Conservation (phyloP, 164 flowering plant genomes). For the Chimonanthus salicifolius region DNA sequence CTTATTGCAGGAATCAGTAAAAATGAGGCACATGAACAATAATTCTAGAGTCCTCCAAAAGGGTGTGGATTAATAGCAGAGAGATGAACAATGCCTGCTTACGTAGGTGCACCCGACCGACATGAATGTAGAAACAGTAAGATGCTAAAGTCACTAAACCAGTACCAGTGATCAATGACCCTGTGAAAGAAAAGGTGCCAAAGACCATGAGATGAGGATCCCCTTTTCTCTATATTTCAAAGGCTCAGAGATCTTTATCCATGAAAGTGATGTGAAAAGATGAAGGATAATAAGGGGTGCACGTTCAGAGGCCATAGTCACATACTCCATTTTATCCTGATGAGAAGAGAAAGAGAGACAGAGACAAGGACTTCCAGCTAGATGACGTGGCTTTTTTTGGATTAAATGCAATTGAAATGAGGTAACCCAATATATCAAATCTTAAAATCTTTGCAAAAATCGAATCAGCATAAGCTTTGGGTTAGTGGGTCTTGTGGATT, state of each 20-base stretch:
- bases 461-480: background rate
- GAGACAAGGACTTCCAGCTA: conserved; percentile 27
- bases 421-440: background rate
- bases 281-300: conserved; percentile 1
- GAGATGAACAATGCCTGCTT: conserved; percentile 4
- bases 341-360: conserved; percentile 5
- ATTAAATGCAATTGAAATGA: background rate
- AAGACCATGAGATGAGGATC: background rate
- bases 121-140: conserved; percentile 33
- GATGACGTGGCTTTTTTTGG: background rate
- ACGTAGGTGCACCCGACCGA: conserved; percentile 24
- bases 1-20: background rate
- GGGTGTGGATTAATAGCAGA: background rate
- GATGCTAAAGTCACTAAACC: conserved; percentile 21
- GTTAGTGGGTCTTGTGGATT: conserved; percentile 15
- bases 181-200: conserved; percentile 10
- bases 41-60: conserved; percentile 4
- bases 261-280: conserved; percentile 8
- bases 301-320: conserved; percentile 24
- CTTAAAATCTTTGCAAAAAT: conserved; percentile 15
- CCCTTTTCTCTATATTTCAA: conserved; percentile 1
- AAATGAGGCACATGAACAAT: background rate
- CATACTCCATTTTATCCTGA: conserved; percentile 17
- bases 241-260: conserved; percentile 15
- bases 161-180: conserved; percentile 10